Percentiles rank a stretch among this genome's conserved stretches.
phyloP scores from a whole-genome alignment of 1,139 yeast species.

The Protomyces arabidopsidicola region DNA sequence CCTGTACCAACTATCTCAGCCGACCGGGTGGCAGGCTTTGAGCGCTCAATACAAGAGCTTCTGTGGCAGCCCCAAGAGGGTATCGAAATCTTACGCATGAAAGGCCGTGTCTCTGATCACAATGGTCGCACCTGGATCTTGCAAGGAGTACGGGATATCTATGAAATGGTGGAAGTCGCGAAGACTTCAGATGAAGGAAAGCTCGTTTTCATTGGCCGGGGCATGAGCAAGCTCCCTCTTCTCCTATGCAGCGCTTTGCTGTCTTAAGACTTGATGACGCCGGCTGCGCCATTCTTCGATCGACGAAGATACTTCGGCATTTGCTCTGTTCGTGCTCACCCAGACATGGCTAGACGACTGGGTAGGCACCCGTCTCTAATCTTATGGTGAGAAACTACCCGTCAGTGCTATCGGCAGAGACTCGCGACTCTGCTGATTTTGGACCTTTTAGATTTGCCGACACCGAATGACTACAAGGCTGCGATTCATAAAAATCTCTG shows the following conservation, averaged over 20 bases:
- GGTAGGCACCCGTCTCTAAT: too few relatives aligned
- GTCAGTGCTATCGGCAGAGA: too few relatives aligned
- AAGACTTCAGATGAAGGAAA: constrained; percentile 45
- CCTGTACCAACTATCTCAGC: constrained; percentile 48
- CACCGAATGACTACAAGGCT: too few relatives aligned
- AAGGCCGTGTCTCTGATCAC: constrained; percentile 58
- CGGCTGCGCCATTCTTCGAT: too few relatives aligned
- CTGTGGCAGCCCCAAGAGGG: constrained; percentile 57
- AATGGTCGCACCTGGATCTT: constrained; percentile 53
- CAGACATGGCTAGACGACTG: too few relatives aligned
- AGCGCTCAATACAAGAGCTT: constrained; percentile 57
- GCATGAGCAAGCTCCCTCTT: constrained; percentile 24
- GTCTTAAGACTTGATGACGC: not conserved
- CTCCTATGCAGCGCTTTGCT: constrained; percentile 5
- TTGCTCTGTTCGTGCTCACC: too few relatives aligned
- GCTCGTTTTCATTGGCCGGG: constrained; percentile 78
- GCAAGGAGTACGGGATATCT: constrained; percentile 93
- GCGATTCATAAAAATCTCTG: too few relatives aligned
- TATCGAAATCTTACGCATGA: constrained; percentile 70
- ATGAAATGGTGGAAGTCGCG: constrained; percentile 47
- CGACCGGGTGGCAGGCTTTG: constrained; percentile 46
- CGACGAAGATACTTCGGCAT: too few relatives aligned
- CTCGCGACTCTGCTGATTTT: too few relatives aligned
- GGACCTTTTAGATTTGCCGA: too few relatives aligned
- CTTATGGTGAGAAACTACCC: too few relatives aligned